phyloP scores from a whole-genome alignment of 495 filamentous ascomycete genomes.

The Talaromyces trachyspermus region DNA sequence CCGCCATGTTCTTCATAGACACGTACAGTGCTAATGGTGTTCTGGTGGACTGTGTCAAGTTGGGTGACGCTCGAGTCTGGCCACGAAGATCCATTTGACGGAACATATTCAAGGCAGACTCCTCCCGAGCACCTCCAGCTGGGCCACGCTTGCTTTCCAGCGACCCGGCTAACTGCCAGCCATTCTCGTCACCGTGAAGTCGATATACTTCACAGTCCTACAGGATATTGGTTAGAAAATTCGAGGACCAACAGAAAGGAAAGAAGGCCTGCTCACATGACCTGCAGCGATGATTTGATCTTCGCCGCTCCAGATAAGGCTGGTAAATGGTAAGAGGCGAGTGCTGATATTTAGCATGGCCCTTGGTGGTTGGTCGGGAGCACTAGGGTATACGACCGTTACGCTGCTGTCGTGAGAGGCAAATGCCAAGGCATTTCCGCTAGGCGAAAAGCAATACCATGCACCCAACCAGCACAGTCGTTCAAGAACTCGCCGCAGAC shows the following conservation, averaged over 20 bases:
- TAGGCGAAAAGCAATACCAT: conserved; percentile 87
- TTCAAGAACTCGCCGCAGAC: conserved; percentile 96
- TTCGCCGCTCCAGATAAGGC: conserved; percentile 86
- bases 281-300: conserved; percentile 92
- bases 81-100: conserved; percentile 96
- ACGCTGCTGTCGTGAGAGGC: conserved; percentile 90
- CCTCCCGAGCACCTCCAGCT: conserved; percentile 58
- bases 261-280: conserved; percentile 45
- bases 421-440: conserved; percentile 85
- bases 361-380: conserved; percentile 80
- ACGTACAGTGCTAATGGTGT: conserved; percentile 82
- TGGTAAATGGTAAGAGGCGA: conserved; percentile 84
- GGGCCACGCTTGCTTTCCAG: conserved; percentile 57
- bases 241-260: background rate
- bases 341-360: conserved; percentile 85
- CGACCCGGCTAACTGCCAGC: conserved; percentile 81
- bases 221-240: conserved; percentile 3
- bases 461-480: conserved; percentile 93
- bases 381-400: conserved; percentile 91
- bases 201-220: conserved; percentile 91
- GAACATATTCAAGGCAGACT: conserved; percentile 97
- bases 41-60: conserved; percentile 93
- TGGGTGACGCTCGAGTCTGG: conserved; percentile 81
- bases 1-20: conserved; percentile 61
- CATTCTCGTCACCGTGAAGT: conserved; percentile 70